phyloP scores from a whole-genome alignment of 2,329 filamentous ascomycete genomes.

The Talaromyces sp. region DNA sequence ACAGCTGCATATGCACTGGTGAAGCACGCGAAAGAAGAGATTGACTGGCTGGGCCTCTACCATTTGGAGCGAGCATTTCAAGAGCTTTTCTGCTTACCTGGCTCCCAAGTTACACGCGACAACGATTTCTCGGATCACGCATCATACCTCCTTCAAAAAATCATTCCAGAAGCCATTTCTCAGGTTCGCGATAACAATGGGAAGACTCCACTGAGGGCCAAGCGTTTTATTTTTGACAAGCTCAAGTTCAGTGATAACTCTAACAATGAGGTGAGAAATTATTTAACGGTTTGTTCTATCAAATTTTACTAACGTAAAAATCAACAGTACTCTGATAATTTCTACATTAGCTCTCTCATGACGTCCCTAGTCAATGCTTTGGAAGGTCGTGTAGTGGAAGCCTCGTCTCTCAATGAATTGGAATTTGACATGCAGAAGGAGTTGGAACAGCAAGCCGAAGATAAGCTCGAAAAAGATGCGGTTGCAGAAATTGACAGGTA shows the following conservation, averaged over 20 bases:
- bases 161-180: constrained; percentile 75
- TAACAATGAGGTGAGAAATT: constrained; percentile 56
- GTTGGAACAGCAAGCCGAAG: constrained; percentile 44
- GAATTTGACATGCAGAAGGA: constrained; percentile 43
- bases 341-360: constrained; percentile 80
- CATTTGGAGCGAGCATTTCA: constrained; percentile 84
- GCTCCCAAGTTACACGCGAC: constrained; percentile 70
- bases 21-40: constrained; percentile 64
- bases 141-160: constrained; percentile 75
- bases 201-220: constrained; percentile 70
- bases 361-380: constrained; percentile 53
- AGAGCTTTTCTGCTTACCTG: constrained; percentile 78
- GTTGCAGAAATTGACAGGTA: constrained; percentile 59
- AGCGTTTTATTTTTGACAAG: constrained; percentile 80
- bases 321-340: constrained; percentile 70
- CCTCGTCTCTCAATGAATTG: constrained; percentile 33
- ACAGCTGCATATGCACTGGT: constrained; percentile 76
- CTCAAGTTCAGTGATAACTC: constrained; percentile 92
- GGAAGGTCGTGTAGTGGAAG: constrained; percentile 35
- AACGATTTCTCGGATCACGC: constrained; percentile 90
- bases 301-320: background rate
- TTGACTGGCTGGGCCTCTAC: constrained; percentile 70
- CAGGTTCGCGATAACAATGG: constrained; percentile 68
- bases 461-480: constrained; percentile 51
- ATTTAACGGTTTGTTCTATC: background rate